Evolutionary conservation across 306 rosid genomes (phyloP).

Genomic region (Psophocarpus tetragonolobus): DNA sequence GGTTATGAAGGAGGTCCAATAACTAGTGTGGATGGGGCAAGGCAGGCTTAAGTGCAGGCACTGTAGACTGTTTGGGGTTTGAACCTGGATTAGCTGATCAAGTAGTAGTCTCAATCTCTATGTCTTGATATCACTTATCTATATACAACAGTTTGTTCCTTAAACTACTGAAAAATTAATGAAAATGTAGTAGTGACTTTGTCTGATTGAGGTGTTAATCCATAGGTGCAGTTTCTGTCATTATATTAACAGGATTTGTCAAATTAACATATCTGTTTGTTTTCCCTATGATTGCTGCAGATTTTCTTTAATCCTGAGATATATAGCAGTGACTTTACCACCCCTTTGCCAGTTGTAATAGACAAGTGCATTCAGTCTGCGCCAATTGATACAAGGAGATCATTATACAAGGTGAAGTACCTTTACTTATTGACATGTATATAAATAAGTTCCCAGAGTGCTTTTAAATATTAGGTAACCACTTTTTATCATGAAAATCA

Average conservation of each 20-base stretch:
- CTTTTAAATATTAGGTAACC: not conserved
- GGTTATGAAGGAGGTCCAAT: not conserved
- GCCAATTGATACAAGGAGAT: constrained; percentile 96
- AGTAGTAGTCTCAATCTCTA: constrained; percentile 19
- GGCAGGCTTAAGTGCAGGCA: not conserved
- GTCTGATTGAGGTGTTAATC: constrained; percentile 6
- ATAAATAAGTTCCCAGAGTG: constrained; percentile 16
- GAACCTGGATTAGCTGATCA: not conserved
- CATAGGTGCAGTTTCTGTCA: constrained; percentile 12
- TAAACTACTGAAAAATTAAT: constrained; percentile 5
- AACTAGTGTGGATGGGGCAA: not conserved
- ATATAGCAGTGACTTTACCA: constrained; percentile 73
- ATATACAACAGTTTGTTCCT: not conserved
- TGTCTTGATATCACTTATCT: not conserved
- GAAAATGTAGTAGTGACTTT: constrained; percentile 25
- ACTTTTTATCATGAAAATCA: not conserved
- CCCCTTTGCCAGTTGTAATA: constrained; percentile 87
- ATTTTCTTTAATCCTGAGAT: constrained; percentile 98
- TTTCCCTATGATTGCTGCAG: constrained; percentile 46
- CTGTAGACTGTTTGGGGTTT: not conserved
- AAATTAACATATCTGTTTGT: constrained; percentile 1
- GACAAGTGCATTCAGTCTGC: constrained; percentile 99
- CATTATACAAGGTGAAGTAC: constrained; percentile 82
- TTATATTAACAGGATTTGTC: constrained; percentile 1
- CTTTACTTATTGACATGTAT: not conserved